A percentile compares a stretch with the other conserved stretches of the same genome.
phyloP scores from a whole-genome alignment of 257 asterid species.

The Salvia miltiorrhiza region DNA sequence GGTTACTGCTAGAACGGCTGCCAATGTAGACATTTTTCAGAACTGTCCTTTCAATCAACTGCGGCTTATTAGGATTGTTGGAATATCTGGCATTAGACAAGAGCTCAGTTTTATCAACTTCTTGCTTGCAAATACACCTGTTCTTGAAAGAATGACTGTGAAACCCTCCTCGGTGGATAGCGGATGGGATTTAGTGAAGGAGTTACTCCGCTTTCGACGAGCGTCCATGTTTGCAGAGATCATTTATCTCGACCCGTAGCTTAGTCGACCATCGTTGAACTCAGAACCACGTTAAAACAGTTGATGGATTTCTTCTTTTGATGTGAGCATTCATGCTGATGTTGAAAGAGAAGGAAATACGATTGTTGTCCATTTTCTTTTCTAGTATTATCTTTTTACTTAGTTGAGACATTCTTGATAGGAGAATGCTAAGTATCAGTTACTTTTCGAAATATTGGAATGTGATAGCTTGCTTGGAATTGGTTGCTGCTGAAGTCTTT shows the following conservation, averaged over 20 bases:
- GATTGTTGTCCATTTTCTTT: neutral
- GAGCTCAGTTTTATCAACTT: constrained; percentile 75
- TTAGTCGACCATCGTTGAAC: neutral
- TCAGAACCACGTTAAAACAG: neutral
- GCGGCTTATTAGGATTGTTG: constrained; percentile 61
- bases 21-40: constrained; percentile 33
- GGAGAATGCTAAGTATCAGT: neutral
- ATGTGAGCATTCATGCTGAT: neutral
- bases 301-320: neutral
- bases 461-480: neutral
- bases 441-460: neutral
- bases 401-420: neutral
- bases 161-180: constrained; percentile 61
- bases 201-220: constrained; percentile 76
- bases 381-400: neutral
- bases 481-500: neutral
- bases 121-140: constrained; percentile 65
- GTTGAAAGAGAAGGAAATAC: neutral
- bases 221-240: constrained; percentile 78
- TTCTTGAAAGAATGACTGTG: constrained; percentile 78
- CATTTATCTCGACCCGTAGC: constrained; percentile 58
- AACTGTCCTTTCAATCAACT: constrained; percentile 50
- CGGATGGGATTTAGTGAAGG: constrained; percentile 75
- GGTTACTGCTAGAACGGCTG: constrained; percentile 18
- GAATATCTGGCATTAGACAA: constrained; percentile 54